Evolutionary conservation across 352 stramenopile genomes (phyloP).

Genomic region (Pythium apleroticum): DNA sequence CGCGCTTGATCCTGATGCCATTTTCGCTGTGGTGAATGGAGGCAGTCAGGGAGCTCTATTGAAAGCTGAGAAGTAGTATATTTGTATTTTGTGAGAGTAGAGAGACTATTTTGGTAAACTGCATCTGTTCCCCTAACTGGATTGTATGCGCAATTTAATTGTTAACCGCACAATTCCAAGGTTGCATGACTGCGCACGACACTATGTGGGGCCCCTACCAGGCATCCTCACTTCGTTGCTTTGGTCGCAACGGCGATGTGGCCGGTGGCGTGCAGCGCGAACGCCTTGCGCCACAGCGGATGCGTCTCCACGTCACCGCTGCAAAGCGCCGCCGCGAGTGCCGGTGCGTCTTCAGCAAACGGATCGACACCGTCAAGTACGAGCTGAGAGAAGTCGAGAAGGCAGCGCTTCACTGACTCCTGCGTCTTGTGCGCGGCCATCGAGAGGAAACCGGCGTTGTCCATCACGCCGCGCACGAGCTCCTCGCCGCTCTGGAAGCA

Average conservation of each 20-base stretch:
- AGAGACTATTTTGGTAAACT: too few relatives aligned
- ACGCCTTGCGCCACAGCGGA: slow-evolving; percentile 5
- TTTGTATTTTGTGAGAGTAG: too few relatives aligned
- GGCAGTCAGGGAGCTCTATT: neutral
- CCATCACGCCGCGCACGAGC: slow-evolving; percentile 8
- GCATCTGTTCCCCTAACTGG: too few relatives aligned
- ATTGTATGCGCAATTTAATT: too few relatives aligned
- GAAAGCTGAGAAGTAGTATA: neutral
- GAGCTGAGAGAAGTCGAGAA: slow-evolving; percentile 21
- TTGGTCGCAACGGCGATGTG: slow-evolving; percentile 13
- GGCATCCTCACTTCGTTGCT: neutral
- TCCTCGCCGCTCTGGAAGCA: slow-evolving; percentile 22
- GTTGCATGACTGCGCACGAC: too few relatives aligned
- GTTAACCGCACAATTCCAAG: too few relatives aligned
- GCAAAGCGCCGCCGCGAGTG: neutral
- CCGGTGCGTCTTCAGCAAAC: neutral
- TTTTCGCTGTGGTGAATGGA: slow-evolving; percentile 8
- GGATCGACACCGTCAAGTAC: slow-evolving; percentile 18
- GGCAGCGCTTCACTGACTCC: slow-evolving; percentile 3
- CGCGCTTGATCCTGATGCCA: slow-evolving; percentile 3
- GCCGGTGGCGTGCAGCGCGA: neutral
- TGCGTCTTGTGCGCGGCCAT: slow-evolving; percentile 7
- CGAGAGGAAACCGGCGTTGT: slow-evolving; percentile 1
- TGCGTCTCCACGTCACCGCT: neutral
- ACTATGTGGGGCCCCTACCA: too few relatives aligned